Base-by-base conservation (phyloP, 1,284 basidiomycete species). In the Cystobasidium pallidum region DNA sequence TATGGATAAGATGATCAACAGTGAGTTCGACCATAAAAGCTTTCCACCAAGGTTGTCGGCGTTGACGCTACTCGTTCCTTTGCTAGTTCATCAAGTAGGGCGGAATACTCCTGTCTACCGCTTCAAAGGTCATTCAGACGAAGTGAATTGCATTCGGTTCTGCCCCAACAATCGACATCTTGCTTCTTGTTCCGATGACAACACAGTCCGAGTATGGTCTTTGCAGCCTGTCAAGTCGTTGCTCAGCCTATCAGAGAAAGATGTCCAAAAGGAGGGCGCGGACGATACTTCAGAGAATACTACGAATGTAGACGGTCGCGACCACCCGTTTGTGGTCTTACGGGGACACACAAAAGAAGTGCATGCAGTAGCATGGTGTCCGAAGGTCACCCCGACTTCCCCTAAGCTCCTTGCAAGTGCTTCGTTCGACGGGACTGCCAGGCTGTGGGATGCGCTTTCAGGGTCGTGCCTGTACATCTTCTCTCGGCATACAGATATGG, bases 171-270 rank as follows among this genome's bases (percentile, higher is more conserved):
- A 84, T 39, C 90, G 88, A 28, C 84, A 85, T 63, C 78, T 92
- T 59, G 90, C 89, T 41, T 89, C 90, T 1, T 89, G 89, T 79
- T 89, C 90, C 0, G 91, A 92, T 78, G 91, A 92, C 76, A 82
- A 82, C 70, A 89, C 88, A 0, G 88, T 88, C 30, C 86, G 89
- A 36, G 85, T 92, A 77, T 92, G 90, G 90, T 85, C 86, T 68
- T 81, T 90, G 36, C 81, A 82, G 45, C 45, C 65, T 13, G 64
- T 72, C 24, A 72, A 72, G 52, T 32, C 36, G 10, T 17, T 57
- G 21, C 64, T 64, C 26, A 55, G 39, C 21, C 64, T 65, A 19
- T 66, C 39, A 24, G 57, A 47, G 6, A 4, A 51, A 17, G 57
- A 70, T 21, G 58, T 45, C 19, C 34, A 67, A 34, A 57, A 58